Percentiles rank a stretch among this genome's conserved stretches.
phyloP scores from a whole-genome alignment of 2,329 filamentous ascomycete species.

The Furcasterigmium furcatum region DNA sequence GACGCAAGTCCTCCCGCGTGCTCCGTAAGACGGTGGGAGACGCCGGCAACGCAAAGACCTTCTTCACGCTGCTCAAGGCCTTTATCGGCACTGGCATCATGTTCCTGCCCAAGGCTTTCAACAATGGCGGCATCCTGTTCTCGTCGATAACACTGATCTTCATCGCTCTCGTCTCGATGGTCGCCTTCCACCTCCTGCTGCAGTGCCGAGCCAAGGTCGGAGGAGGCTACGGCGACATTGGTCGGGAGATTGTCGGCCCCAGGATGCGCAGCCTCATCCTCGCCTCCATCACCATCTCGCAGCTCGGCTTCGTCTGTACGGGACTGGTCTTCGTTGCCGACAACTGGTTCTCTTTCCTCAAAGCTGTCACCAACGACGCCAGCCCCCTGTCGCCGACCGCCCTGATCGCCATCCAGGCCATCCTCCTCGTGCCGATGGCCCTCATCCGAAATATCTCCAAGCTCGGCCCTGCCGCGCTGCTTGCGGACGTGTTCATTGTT shows the following conservation, averaged over 20 bases:
- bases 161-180: conserved; percentile 63
- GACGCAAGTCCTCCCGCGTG: conserved; percentile 47
- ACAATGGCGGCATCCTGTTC: conserved; percentile 74
- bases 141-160: conserved; percentile 65
- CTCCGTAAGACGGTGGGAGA: conserved; percentile 47
- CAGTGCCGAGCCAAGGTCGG: conserved; percentile 62
- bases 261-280: conserved; percentile 65
- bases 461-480: conserved; percentile 63
- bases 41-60: conserved; percentile 67
- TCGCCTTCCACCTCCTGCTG: conserved; percentile 71
- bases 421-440: conserved; percentile 62
- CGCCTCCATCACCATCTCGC: conserved; percentile 67
- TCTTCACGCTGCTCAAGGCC: conserved; percentile 75
- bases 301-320: conserved; percentile 75
- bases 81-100: conserved; percentile 81
- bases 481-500: conserved; percentile 71
- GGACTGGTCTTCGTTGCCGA: conserved; percentile 77
- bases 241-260: conserved; percentile 60
- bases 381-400: conserved; percentile 50
- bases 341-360: conserved; percentile 65
- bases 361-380: conserved; percentile 52
- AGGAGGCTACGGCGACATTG: conserved; percentile 73
- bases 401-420: conserved; percentile 64
- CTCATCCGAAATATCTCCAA: conserved; percentile 75
- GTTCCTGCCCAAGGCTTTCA: conserved; percentile 77